Conservation (phyloP, 2,329 filamentous ascomycete genomes). For the Xylaria sp. region DNA sequence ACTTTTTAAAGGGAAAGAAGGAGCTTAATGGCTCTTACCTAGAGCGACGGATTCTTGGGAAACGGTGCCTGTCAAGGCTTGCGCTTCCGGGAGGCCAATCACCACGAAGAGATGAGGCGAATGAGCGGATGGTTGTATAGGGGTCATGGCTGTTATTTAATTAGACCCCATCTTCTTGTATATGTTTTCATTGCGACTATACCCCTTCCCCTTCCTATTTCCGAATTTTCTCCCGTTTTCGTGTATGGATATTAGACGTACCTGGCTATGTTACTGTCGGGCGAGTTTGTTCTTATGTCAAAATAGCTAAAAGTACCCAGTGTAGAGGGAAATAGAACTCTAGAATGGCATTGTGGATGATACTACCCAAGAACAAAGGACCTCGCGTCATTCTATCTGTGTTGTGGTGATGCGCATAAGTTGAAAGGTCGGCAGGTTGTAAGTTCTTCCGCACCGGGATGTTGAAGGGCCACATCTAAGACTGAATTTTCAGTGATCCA, state of each 20-base stretch:
- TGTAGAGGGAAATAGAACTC: slow-evolving; percentile 27
- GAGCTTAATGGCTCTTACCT: neutral
- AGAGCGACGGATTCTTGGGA: neutral
- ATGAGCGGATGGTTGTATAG: slow-evolving; percentile 5
- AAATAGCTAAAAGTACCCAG: slow-evolving; percentile 3
- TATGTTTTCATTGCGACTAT: slow-evolving; percentile 32
- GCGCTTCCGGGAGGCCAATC: neutral
- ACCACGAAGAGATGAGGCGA: slow-evolving; percentile 16
- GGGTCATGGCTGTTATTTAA: slow-evolving; percentile 8
- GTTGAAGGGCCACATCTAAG: no score
- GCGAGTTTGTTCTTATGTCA: neutral
- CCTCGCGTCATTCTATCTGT: neutral
- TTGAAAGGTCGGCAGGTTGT: no score
- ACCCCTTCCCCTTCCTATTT: slow-evolving; percentile 25
- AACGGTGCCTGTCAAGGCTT: neutral
- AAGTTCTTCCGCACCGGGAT: neutral
- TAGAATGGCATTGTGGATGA: slow-evolving; percentile 22
- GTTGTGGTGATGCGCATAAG: neutral
- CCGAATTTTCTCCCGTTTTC: neutral
- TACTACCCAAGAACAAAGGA: neutral
- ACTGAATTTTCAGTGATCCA: no score
- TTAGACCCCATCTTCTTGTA: slow-evolving; percentile 25
- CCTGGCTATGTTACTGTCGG: neutral
- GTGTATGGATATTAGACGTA: slow-evolving; percentile 9
- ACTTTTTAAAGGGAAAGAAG: neutral